A percentile compares a stretch with the other conserved stretches of the same genome.
Evolutionary conservation across 2,329 filamentous ascomycete species (phyloP).

Genomic region (Stemphylium beticola): DNA sequence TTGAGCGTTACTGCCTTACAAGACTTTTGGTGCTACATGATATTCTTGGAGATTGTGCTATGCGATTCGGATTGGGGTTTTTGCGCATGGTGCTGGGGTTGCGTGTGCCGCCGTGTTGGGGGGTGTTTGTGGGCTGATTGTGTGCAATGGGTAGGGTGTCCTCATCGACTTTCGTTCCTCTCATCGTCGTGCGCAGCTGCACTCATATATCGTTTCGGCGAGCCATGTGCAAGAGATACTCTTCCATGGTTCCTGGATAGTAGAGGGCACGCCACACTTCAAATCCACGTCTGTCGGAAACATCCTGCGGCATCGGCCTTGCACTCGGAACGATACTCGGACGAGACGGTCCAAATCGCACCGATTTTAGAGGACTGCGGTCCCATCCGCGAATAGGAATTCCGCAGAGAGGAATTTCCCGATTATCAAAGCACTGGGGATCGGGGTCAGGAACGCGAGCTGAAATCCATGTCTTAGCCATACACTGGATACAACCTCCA

Average conservation of each 20-base stretch:
- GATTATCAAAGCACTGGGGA: constrained; percentile 3
- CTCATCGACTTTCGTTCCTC: constrained; percentile 1
- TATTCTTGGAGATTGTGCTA: constrained; percentile 36
- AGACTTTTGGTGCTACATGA: constrained; percentile 45
- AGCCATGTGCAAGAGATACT: too few species aligned
- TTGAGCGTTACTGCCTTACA: constrained; percentile 31
- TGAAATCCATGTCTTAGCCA: constrained; percentile 23
- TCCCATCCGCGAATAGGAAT: not conserved
- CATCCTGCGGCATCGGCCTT: not conserved
- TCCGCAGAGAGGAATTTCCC: not conserved
- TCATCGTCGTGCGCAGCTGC: not conserved
- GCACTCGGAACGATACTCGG: not conserved
- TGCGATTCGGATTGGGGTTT: constrained; percentile 23
- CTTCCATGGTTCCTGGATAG: too few species aligned
- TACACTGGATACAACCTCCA: constrained; percentile 13
- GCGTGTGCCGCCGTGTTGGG: constrained; percentile 17
- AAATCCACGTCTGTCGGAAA: not conserved
- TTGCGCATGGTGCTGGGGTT: constrained; percentile 13
- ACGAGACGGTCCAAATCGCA: not conserved
- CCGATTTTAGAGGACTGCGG: not conserved
- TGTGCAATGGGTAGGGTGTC: constrained; percentile 9
- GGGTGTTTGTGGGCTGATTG: constrained; percentile 14
- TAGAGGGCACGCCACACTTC: not conserved
- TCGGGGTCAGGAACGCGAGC: not conserved
- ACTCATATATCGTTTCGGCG: too few species aligned